Conservation (phyloP, 2,329 filamentous ascomycete species). For the Pseudopithomyces maydicus region DNA sequence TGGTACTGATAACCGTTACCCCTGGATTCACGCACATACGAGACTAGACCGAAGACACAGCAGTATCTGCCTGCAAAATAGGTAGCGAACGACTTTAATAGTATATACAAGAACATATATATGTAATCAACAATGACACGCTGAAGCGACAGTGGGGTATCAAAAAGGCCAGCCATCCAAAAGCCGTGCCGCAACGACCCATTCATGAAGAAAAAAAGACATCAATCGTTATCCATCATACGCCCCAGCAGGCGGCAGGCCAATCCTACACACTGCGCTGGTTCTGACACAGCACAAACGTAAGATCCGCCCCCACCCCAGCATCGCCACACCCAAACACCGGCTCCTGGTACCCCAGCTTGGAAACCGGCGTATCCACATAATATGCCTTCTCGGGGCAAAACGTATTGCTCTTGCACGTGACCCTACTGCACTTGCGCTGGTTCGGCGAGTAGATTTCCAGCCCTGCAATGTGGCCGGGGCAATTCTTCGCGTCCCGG, state of each 20-base stretch:
- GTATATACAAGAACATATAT: not conserved
- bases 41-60: not conserved
- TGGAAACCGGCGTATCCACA: not conserved
- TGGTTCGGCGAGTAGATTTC: not conserved
- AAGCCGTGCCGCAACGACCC: too few relatives aligned
- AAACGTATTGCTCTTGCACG: not conserved
- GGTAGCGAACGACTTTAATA: too few relatives aligned
- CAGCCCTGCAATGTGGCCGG: conserved; percentile 4
- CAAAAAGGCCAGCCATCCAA: too few relatives aligned
- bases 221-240: not conserved
- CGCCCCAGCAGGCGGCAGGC: not conserved
- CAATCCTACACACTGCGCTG: not conserved
- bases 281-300: not conserved
- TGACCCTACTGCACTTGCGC: not conserved
- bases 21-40: too few relatives aligned
- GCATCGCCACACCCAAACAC: conserved; percentile 3
- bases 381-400: not conserved
- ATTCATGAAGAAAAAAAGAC: too few relatives aligned
- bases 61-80: too few relatives aligned
- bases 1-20: too few relatives aligned
- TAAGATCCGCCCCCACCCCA: not conserved
- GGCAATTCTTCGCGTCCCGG: conserved; percentile 1
- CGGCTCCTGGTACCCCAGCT: not conserved
- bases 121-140: too few relatives aligned
- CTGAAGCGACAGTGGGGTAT: too few relatives aligned